Evolutionary conservation across 2,329 filamentous ascomycete genomes (phyloP), one percentile per base, ranked within the genome.

Genomic region (Dothiorella sarmentorum): DNA sequence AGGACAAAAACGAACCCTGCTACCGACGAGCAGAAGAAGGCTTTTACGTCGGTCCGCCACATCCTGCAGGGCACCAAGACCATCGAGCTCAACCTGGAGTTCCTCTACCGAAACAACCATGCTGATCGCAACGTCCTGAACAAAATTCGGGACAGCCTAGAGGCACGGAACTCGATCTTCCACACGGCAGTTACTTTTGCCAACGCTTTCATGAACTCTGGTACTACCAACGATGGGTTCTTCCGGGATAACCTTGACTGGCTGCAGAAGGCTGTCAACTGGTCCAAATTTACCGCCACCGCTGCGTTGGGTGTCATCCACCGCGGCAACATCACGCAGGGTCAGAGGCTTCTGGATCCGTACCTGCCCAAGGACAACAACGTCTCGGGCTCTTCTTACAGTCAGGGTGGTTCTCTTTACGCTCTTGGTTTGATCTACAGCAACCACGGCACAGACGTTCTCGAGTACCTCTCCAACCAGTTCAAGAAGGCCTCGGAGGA

Each of bases 191-290:
- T 99, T 58, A 97, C 94, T 0, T 94, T 99, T 69, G 94, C 93
- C 69, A 97, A 97, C 68, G 94, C 92, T 10, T 97, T 99, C 73
- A 99, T 99, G 94, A 96, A 99, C 72, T 92, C 96, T 56, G 95
- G 94, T 60, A 99, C 94, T 0, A 97, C 93, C 0, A 94, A 96
- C 67, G 94, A 99, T 76, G 95, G 93, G 69, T 99, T 99, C 78
- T 97, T 99, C 85, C 85, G 95, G 7, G 91, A 97, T 69, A 99
- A 99, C 71, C 77, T 99, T 22, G 94, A 99, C 65, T 99, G 94
- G 94, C 78, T 99, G 3, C 92, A 93, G 61, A 99, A 97, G 79
- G 94, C 94, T 24, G 91, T 97, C 47, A 99, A 99, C 78, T 99
- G 94, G 94, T 97, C 92, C 61, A 99, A 99, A 73, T 99, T 99